Evolutionary conservation across 106 monocot species (phyloP).

Genomic region (Apostasia ramifera): DNA sequence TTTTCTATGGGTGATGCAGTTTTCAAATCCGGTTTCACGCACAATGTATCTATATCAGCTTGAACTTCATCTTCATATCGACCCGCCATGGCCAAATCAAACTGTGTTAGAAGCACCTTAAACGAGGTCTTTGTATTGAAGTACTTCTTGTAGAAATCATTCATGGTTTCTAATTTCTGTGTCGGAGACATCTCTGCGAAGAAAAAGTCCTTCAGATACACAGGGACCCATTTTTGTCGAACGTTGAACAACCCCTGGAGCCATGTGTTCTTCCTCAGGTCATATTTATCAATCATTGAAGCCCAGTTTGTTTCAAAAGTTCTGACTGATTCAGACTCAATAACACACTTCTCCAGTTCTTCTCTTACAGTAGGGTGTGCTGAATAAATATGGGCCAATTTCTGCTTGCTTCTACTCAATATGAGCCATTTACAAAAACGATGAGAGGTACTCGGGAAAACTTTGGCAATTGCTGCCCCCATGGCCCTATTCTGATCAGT

Average conservation of each 20-base stretch:
- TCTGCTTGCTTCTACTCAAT: slow-evolving; percentile 87
- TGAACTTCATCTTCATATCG: slow-evolving; percentile 66
- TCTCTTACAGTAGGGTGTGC: slow-evolving; percentile 55
- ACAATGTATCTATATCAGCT: slow-evolving; percentile 47
- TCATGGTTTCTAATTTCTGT: slow-evolving; percentile 84
- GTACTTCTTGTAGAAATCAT: slow-evolving; percentile 89
- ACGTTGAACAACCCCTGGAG: slow-evolving; percentile 84
- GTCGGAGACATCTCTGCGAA: slow-evolving; percentile 73
- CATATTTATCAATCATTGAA: slow-evolving; percentile 71
- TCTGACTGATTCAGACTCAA: slow-evolving; percentile 62
- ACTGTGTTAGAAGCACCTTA: slow-evolving; percentile 83
- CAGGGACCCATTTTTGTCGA: slow-evolving; percentile 77
- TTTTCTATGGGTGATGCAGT: slow-evolving; percentile 96
- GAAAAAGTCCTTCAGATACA: slow-evolving; percentile 72
- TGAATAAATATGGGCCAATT: slow-evolving; percentile 72
- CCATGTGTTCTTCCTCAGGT: slow-evolving; percentile 86
- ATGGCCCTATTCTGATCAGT: slow-evolving; percentile 92
- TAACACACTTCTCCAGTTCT: slow-evolving; percentile 78
- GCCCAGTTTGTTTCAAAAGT: slow-evolving; percentile 75
- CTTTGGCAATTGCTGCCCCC: slow-evolving; percentile 68
- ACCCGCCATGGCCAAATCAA: slow-evolving; percentile 68
- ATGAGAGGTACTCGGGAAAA: slow-evolving; percentile 77
- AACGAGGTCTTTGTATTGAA: slow-evolving; percentile 88
- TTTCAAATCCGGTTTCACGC: slow-evolving; percentile 41
- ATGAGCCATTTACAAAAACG: slow-evolving; percentile 97